These are phyloP conservation scores for Gorgonomyces haynaldii DNA, from an alignment of 192 early-diverging fungal genomes.

Conservation along the genomic window DNA sequence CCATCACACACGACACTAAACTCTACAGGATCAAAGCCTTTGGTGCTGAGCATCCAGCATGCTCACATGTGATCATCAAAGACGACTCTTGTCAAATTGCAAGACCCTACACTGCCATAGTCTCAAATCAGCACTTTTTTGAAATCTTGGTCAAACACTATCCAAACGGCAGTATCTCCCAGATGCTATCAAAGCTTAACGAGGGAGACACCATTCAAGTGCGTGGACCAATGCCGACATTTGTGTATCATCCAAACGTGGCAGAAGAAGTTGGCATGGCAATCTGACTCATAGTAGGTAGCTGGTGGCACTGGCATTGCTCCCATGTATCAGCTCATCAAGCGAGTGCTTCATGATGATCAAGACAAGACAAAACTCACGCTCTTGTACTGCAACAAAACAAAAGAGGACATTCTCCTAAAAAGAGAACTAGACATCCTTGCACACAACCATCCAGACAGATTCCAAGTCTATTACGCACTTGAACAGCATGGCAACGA, in stretches of 20 bases:
- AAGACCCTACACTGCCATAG: conserved; percentile 71
- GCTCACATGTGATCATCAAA: conserved; percentile 48
- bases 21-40: conserved; percentile 6
- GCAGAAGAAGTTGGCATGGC: conserved; percentile 65
- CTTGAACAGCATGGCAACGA: conserved; percentile 49
- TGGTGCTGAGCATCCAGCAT: too few relatives aligned
- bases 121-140: conserved; percentile 46
- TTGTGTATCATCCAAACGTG: conserved; percentile 48
- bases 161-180: conserved; percentile 53
- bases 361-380: conserved; percentile 74
- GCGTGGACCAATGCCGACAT: conserved; percentile 67
- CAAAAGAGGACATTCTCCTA: conserved; percentile 76
- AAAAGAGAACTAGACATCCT: conserved; percentile 70
- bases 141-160: conserved; percentile 78
- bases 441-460: conserved; percentile 53
- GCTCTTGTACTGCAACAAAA: conserved; percentile 90
- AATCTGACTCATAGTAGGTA: conserved; percentile 38
- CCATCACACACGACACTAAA: conserved; percentile 4
- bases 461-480: conserved; percentile 70
- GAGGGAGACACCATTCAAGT: conserved; percentile 57
- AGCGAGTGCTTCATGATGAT: conserved; percentile 72
- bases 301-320: conserved; percentile 90
- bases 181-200: conserved; percentile 43
- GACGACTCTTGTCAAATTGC: conserved; percentile 50
- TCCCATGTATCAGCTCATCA: conserved; percentile 92